Conservation (phyloP, 495 filamentous ascomycete genomes). For the Pyrenula aspistea region DNA sequence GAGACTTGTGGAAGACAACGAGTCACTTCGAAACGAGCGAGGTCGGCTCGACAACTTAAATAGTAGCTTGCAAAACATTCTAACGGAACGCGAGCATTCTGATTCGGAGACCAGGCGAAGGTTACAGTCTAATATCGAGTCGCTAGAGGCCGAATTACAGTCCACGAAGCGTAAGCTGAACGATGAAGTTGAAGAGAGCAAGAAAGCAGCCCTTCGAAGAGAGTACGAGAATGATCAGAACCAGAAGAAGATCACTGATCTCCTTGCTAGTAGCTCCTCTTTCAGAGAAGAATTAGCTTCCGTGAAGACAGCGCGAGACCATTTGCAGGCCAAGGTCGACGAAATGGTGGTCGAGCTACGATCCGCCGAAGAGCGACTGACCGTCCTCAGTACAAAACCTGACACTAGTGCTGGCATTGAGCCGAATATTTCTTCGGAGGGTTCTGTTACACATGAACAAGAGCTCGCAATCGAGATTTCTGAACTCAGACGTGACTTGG, state of each 20-base stretch:
- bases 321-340: slow-evolving; percentile 74
- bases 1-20: slow-evolving; percentile 74
- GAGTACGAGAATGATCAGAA: slow-evolving; percentile 80
- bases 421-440: slow-evolving; percentile 28
- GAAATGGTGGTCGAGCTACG: slow-evolving; percentile 79
- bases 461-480: slow-evolving; percentile 71
- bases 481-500: slow-evolving; percentile 72
- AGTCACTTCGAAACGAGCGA: slow-evolving; percentile 70
- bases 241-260: slow-evolving; percentile 81
- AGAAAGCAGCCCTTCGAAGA: slow-evolving; percentile 64
- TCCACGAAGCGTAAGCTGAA: slow-evolving; percentile 72
- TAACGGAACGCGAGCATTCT: slow-evolving; percentile 79
- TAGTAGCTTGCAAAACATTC: slow-evolving; percentile 66
- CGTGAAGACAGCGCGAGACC: slow-evolving; percentile 73
- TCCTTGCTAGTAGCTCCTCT: slow-evolving; percentile 63
- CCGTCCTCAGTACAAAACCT: slow-evolving; percentile 62
- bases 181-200: slow-evolving; percentile 70
- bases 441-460: slow-evolving; percentile 61
- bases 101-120: slow-evolving; percentile 71
- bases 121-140: slow-evolving; percentile 63
- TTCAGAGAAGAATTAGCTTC: slow-evolving; percentile 73
- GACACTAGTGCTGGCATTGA: slow-evolving; percentile 38
- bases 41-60: slow-evolving; percentile 67
- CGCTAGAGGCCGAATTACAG: slow-evolving; percentile 64
- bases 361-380: slow-evolving; percentile 74